These are phyloP conservation scores for Trichocladium uniseriatum DNA, from an alignment of 495 filamentous ascomycete genomes.

Conservation along the genomic window DNA sequence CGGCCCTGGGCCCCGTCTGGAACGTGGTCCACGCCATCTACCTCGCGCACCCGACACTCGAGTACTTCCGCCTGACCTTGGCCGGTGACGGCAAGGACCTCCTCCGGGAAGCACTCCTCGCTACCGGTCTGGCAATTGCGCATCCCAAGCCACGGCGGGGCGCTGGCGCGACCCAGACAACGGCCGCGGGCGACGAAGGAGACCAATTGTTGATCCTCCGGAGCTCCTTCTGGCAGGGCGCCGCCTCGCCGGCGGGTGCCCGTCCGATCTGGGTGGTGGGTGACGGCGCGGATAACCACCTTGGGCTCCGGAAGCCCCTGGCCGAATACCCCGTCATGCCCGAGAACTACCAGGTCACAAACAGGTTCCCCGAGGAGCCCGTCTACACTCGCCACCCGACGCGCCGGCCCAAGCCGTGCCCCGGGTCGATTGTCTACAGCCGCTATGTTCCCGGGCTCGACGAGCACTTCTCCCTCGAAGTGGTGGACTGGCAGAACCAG, in stretches of 20 bases:
- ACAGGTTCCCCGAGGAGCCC: constrained; percentile 25
- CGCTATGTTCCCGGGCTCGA: constrained; percentile 54
- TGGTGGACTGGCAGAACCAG: constrained; percentile 44
- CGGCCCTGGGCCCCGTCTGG: constrained; percentile 49
- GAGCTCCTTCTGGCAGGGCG: constrained; percentile 56
- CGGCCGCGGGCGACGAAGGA: constrained; percentile 8
- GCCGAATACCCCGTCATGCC: constrained; percentile 43
- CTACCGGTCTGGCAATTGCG: constrained; percentile 39
- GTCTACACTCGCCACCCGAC: constrained; percentile 43
- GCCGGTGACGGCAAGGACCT: constrained; percentile 30
- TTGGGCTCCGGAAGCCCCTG: constrained; percentile 31
- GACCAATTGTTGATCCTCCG: constrained; percentile 32
- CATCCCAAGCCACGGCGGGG: constrained; percentile 30
- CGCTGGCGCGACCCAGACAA: not conserved
- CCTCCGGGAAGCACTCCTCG: constrained; percentile 38
- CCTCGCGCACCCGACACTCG: constrained; percentile 40
- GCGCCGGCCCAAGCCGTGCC: constrained; percentile 48
- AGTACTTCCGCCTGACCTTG: constrained; percentile 42
- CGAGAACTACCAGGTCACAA: constrained; percentile 44
- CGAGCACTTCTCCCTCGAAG: constrained; percentile 52
- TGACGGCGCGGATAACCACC: constrained; percentile 23
- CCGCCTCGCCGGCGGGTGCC: constrained; percentile 49
- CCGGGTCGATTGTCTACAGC: constrained; percentile 52
- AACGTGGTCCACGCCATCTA: constrained; percentile 47
- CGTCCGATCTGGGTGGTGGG: constrained; percentile 46